These are phyloP conservation scores for Spiraea crenata DNA, from an alignment of 331 rosid genomes.

Conservation along the genomic window DNA sequence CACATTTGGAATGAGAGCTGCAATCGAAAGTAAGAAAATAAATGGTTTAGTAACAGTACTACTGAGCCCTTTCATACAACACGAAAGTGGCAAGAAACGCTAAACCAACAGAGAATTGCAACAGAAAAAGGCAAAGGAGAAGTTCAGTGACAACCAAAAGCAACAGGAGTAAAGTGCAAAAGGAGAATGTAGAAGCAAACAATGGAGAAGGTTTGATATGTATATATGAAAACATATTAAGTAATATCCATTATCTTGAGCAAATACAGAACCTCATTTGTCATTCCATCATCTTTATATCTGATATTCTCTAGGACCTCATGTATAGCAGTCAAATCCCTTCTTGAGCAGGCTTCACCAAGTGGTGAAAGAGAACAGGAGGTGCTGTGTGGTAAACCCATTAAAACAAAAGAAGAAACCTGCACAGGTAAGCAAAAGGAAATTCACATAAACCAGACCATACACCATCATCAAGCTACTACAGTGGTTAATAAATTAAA, in stretches of 20 bases:
- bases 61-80: not conserved
- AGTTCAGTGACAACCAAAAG: not conserved
- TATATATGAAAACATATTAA: not conserved
- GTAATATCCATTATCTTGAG: constrained; percentile 1
- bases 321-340: constrained; percentile 74
- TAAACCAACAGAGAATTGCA: not conserved
- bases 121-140: not conserved
- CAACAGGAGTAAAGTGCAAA: not conserved
- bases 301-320: constrained; percentile 67
- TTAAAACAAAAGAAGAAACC: too few relatives aligned
- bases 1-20: constrained; percentile 89
- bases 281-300: constrained; percentile 77
- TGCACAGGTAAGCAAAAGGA: constrained; percentile 18
- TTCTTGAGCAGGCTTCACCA: constrained; percentile 87
- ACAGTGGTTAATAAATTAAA: not conserved
- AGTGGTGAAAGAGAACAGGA: constrained; percentile 55
- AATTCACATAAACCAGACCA: not conserved
- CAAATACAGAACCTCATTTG: constrained; percentile 59
- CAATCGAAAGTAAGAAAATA: constrained; percentile 13
- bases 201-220: not conserved
- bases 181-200: not conserved
- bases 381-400: constrained; percentile 65
- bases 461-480: not conserved
- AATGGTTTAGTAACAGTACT: constrained; percentile 10
- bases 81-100: constrained; percentile 10